A percentile compares a stretch with the other conserved stretches of the same genome.
phyloP scores from a whole-genome alignment of 2,329 filamentous ascomycete genomes.

The Pseudogymnoascus sp. region DNA sequence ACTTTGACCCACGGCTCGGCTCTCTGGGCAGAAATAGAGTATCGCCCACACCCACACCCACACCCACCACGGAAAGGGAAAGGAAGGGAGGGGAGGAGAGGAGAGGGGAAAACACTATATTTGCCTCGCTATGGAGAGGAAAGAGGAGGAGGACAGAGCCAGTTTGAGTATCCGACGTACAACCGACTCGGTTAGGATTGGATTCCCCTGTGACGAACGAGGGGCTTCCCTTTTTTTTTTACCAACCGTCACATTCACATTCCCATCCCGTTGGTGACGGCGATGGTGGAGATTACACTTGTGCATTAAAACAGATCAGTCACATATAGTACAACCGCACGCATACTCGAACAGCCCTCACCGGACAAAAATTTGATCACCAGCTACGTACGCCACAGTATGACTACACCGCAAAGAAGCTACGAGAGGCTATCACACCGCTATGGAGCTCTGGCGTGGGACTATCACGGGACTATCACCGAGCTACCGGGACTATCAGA shows the following conservation, averaged over 20 bases:
- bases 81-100: not conserved
- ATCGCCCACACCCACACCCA: not conserved
- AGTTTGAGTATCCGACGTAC: not conserved
- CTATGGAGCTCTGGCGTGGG: not conserved
- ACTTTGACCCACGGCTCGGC: not conserved
- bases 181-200: not conserved
- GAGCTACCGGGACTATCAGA: not conserved
- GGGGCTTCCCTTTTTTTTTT: not conserved
- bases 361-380: too few relatives aligned
- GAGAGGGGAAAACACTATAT: not conserved
- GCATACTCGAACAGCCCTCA: too few relatives aligned
- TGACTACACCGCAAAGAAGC: not conserved
- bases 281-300: not conserved
- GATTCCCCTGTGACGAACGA: not conserved
- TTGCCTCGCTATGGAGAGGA: not conserved
- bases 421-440: too few relatives aligned
- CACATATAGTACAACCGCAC: too few relatives aligned
- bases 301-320: not conserved
- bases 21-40: not conserved
- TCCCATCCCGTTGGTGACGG: not conserved
- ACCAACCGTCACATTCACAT: not conserved
- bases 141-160: not conserved
- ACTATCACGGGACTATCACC: not conserved
- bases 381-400: not conserved
- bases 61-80: not conserved